Evolutionary conservation across 176 grass and related monocot species (phyloP).

Genomic region (sorghum (Sorghum bicolor)): Sorghum_bicolor_NCBIv3 NC_012875.2:47344001-47344500

Average conservation of each 20-base stretch:
- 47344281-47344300: neutral
- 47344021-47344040: neutral
- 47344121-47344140: neutral
- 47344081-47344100: neutral
- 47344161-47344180: neutral
- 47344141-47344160: neutral
- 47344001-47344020: constrained; percentile 44
- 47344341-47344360: too few relatives aligned
- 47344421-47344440: neutral
- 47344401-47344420: neutral
- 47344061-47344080: neutral
- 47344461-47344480: neutral
- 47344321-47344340: too few relatives aligned
- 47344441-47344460: neutral
- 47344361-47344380: too few relatives aligned
- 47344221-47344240: neutral
- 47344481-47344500: neutral
- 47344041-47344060: neutral
- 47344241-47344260: neutral
- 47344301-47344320: too few relatives aligned
- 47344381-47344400: too few relatives aligned
- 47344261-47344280: neutral
- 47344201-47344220: neutral
- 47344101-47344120: neutral
- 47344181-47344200: neutral